phyloP scores from a whole-genome alignment of 78 protist species.

The Bigelowiella natans region DNA sequence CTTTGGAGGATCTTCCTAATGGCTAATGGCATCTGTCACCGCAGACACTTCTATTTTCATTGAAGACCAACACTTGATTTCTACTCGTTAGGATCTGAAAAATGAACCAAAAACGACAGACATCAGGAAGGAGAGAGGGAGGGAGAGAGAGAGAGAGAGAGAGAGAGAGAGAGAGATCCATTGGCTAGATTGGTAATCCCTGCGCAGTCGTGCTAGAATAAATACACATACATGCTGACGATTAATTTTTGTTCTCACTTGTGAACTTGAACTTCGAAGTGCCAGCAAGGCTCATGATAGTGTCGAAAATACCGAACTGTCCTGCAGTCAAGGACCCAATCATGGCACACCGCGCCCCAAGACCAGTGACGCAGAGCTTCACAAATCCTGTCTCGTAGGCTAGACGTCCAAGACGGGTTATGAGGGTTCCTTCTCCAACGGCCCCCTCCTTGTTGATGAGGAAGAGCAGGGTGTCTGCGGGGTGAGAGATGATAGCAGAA shows the following conservation, averaged over 20 bases:
- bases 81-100: too few relatives aligned
- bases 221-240: too few relatives aligned
- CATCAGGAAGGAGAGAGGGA: too few relatives aligned
- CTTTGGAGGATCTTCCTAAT: too few relatives aligned
- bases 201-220: too few relatives aligned
- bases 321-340: constrained; percentile 43
- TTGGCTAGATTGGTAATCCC: too few relatives aligned
- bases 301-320: constrained; percentile 44
- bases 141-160: too few relatives aligned
- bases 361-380: constrained; percentile 31
- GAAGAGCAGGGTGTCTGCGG: constrained; percentile 42
- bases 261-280: constrained; percentile 38
- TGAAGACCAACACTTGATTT: too few relatives aligned
- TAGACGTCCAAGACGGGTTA: constrained; percentile 11
- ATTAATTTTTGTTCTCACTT: constrained; percentile 2
- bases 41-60: too few relatives aligned
- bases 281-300: constrained; percentile 24
- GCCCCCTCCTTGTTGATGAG: constrained; percentile 36
- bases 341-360: constrained; percentile 37
- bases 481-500: constrained; percentile 42
- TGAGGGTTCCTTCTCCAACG: constrained; percentile 18
- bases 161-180: too few relatives aligned
- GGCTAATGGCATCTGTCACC: too few relatives aligned
- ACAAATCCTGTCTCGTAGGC: constrained; percentile 26
- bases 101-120: too few relatives aligned